A percentile compares a stretch with the other conserved stretches of the same genome.
phyloP scores from a whole-genome alignment of 2,329 filamentous ascomycete species.

The Mariannaea sp. region DNA sequence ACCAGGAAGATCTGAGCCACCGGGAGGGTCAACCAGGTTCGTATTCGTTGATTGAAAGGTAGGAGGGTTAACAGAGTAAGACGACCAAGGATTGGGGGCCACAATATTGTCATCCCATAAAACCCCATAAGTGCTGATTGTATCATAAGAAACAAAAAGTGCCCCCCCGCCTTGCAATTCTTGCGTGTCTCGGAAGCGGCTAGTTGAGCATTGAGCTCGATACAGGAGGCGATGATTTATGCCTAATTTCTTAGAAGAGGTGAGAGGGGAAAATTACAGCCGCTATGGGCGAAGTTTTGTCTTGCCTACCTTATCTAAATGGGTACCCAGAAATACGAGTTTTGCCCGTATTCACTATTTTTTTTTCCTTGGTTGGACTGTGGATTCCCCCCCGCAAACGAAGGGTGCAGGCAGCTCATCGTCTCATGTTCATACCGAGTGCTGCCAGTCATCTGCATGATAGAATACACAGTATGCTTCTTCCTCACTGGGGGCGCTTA shows the following conservation, averaged over 20 bases:
- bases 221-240: not conserved
- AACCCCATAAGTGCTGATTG: too few species aligned
- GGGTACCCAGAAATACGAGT: slow-evolving; percentile 17
- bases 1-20: not conserved
- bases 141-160: slow-evolving; percentile 23
- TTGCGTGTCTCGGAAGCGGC: slow-evolving; percentile 10
- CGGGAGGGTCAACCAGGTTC: not conserved
- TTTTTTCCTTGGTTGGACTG: not conserved
- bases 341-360: slow-evolving; percentile 4
- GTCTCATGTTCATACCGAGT: slow-evolving; percentile 4
- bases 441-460: not conserved
- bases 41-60: not conserved
- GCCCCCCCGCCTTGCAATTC: slow-evolving; percentile 9
- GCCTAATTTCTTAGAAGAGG: not conserved
- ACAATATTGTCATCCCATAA: slow-evolving; percentile 11
- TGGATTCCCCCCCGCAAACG: slow-evolving; percentile 14
- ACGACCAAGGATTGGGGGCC: slow-evolving; percentile 1
- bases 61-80: not conserved
- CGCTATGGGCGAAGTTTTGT: too few species aligned
- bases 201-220: not conserved
- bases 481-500: not conserved
- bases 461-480: not conserved
- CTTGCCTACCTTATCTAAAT: too few species aligned
- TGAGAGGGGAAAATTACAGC: too few species aligned
- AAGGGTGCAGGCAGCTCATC: not conserved